These are phyloP conservation scores for Picea glauca DNA, from an alignment of 75 land plant genomes.

Conservation along the genomic window DNA sequence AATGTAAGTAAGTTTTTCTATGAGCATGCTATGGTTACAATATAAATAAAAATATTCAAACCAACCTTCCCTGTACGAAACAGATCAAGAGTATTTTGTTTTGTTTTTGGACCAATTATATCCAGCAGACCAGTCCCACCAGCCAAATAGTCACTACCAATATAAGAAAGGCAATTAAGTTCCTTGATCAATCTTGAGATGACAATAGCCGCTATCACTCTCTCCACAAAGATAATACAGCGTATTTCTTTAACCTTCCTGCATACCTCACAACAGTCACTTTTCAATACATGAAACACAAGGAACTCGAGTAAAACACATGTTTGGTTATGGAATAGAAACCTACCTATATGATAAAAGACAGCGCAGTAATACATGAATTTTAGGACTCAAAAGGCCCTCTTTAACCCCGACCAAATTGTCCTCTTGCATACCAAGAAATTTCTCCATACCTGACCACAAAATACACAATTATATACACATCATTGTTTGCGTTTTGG, in stretches of 20 bases:
- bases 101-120: constrained; percentile 38
- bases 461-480: neutral
- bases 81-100: constrained; percentile 41
- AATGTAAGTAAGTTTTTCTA: neutral
- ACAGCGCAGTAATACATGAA: constrained; percentile 34
- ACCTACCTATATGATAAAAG: constrained; percentile 47
- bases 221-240: constrained; percentile 91
- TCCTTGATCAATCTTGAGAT: constrained; percentile 55
- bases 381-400: constrained; percentile 52
- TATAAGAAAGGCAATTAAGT: constrained; percentile 42
- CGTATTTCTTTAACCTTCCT: constrained; percentile 29
- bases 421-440: constrained; percentile 8
- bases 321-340: neutral
- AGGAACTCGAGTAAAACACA: neutral
- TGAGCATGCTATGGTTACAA: neutral
- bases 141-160: constrained; percentile 47
- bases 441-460: constrained; percentile 11
- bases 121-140: constrained; percentile 54
- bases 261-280: constrained; percentile 11
- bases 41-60: neutral
- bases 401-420: constrained; percentile 16
- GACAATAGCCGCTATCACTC: constrained; percentile 70
- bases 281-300: neutral
- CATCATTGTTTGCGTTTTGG: neutral
- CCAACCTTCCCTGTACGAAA: constrained; percentile 70